A percentile compares a stretch with the other conserved stretches of the same genome.
Conservation (phyloP, 1,139 yeast species). For the Candida pseudoviswanathii region DNA sequence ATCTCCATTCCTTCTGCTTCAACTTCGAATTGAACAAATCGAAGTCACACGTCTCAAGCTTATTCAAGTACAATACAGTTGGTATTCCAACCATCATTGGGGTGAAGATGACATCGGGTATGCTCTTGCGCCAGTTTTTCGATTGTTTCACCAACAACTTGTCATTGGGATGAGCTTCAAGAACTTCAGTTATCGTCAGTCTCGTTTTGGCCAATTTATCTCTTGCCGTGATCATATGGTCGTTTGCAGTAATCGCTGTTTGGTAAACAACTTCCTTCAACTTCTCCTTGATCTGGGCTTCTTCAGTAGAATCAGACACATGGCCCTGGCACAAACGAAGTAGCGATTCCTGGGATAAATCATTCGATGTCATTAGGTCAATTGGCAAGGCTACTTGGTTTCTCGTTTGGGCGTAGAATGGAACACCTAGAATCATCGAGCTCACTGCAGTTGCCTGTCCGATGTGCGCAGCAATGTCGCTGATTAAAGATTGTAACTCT, state of each 20-base stretch:
- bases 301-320: slow-evolving; percentile 22
- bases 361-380: slow-evolving; percentile 56
- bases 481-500: slow-evolving; percentile 42
- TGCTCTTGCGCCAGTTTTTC: slow-evolving; percentile 42
- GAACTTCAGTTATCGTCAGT: slow-evolving; percentile 30
- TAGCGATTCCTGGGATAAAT: slow-evolving; percentile 66
- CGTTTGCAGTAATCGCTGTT: slow-evolving; percentile 76
- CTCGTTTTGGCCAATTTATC: slow-evolving; percentile 46
- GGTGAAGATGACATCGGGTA: slow-evolving; percentile 69
- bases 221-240: slow-evolving; percentile 72
- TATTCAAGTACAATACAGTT: slow-evolving; percentile 59
- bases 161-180: slow-evolving; percentile 24
- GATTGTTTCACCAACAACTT: slow-evolving; percentile 33
- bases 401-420: slow-evolving; percentile 55
- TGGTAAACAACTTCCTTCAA: slow-evolving; percentile 67
- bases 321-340: slow-evolving; percentile 55
- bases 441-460: slow-evolving; percentile 83
- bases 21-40: slow-evolving; percentile 56
- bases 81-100: slow-evolving; percentile 75
- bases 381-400: slow-evolving; percentile 64
- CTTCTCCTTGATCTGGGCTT: slow-evolving; percentile 33
- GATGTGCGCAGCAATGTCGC: slow-evolving; percentile 75
- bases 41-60: slow-evolving; percentile 64
- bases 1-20: slow-evolving; percentile 65
- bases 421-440: slow-evolving; percentile 62